Evolutionary conservation across 169 alveolate genomes (phyloP).

Genomic region (Eimeria tenella): DNA sequence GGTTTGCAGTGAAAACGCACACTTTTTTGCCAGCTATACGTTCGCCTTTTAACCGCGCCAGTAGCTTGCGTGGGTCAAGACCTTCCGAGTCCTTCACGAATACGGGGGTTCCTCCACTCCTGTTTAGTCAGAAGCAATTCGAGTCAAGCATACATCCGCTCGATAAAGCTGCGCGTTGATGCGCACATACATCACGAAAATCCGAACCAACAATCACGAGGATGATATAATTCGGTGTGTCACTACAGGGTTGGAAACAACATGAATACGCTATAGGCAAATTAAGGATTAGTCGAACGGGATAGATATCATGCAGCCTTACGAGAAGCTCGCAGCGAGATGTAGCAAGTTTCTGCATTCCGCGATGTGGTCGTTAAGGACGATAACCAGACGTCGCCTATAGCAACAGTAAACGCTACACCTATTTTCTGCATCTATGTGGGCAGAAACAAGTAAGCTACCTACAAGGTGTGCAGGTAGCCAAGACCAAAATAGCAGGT

Average conservation of each 20-base stretch:
- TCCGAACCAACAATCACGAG: no score
- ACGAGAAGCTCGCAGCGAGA: conserved; percentile 57
- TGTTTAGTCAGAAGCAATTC: neutral
- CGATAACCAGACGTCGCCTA: conserved; percentile 45
- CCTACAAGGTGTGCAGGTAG: neutral
- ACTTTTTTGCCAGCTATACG: conserved; percentile 17
- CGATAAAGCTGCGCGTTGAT: no score
- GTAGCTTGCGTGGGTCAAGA: conserved; percentile 43
- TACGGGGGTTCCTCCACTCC: conserved; percentile 60
- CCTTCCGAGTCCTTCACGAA: conserved; percentile 60
- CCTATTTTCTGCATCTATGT: no score
- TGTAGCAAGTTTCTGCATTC: conserved; percentile 48
- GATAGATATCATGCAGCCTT: neutral
- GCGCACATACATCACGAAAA: no score
- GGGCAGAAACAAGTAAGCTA: no score
- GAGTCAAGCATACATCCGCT: neutral
- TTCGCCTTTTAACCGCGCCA: conserved; percentile 19
- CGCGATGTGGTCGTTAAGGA: conserved; percentile 43
- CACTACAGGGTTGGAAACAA: no score
- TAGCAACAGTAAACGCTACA: neutral
- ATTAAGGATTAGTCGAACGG: no score
- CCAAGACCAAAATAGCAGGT: neutral
- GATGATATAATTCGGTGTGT: no score
- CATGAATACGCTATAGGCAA: no score
- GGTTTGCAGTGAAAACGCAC: neutral